These are phyloP conservation scores for Neonectria coccinea DNA, from an alignment of 2,329 filamentous ascomycete genomes.

Conservation along the genomic window DNA sequence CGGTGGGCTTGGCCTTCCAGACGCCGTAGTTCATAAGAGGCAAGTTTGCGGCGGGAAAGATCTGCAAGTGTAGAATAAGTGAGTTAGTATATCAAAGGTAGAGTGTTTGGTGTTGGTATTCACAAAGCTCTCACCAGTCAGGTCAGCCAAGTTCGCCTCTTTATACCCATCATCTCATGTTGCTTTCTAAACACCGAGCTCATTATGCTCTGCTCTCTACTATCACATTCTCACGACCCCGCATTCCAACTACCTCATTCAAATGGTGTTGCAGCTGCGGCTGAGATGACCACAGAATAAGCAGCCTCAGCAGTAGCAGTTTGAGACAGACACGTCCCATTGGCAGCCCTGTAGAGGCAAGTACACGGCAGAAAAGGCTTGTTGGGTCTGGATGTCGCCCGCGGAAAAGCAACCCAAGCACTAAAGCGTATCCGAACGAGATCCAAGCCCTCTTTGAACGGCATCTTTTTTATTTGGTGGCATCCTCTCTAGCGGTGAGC, in stretches of 20 bases:
- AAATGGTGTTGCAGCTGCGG: not conserved
- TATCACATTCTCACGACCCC: not conserved
- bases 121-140: not conserved
- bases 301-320: not conserved
- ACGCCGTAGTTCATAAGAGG: slow-evolving; percentile 28
- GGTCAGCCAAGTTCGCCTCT: not conserved
- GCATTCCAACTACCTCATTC: not conserved
- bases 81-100: not conserved
- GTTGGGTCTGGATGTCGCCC: not conserved
- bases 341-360: not conserved
- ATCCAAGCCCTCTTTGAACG: not conserved
- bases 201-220: not conserved
- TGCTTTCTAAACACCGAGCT: not conserved
- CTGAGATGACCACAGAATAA: slow-evolving; percentile 9
- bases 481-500: no score
- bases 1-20: slow-evolving; percentile 22
- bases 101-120: not conserved
- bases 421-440: not conserved
- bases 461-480: not conserved
- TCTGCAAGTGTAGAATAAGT: not conserved
- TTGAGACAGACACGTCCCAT: not conserved
- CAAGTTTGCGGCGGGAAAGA: slow-evolving; percentile 1
- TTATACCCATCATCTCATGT: not conserved
- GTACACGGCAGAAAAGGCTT: not conserved
- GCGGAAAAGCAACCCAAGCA: not conserved